Evolutionary conservation across 371 early-diverging fungal species (phyloP), one percentile per base, ranked within the genome.

Genomic region (Apophysomyces ossiformis): DNA sequence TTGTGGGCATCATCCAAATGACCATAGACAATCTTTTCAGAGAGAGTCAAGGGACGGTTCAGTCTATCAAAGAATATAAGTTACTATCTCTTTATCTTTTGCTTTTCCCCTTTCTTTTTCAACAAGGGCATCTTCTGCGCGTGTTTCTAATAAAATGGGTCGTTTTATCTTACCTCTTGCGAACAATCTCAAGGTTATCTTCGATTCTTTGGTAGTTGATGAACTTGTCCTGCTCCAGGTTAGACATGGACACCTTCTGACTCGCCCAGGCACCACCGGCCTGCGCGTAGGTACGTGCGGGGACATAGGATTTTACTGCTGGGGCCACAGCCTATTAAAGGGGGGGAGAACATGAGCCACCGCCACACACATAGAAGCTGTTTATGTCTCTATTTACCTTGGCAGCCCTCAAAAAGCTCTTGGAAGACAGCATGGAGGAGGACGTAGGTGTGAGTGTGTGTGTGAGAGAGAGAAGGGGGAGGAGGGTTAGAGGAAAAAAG

Each of bases 1-100:
- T 85, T 84, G 37, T 85, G 77, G 64, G 97, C 88, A 73, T 98
- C 90, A 78, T 95, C 95, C 81, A 96, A 88, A 78, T 98, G 98
- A 63, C 95, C 93, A 76, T 96, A 97, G 38, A 97, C 90, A 67
- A 96, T 88, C 90, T 97, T 97, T 81, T 97, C 96, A 13, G 98
- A 93, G 32, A 96, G 85, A 47, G 97, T 95, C 78, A 97, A 83
- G 57, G 92, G 92, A 61, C 89, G 89, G 72, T 85, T 83, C 69
- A 92, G 71, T 72, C 89, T 90, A 79, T 18, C 36, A 50, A 21
- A 21, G 9, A 26, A 50, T 41, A 13, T 41, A 11, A 5, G 41
- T 41, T 5, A 41, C 5, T 41, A 4, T 13, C 38, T 65, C 32
- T 26, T 26, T 26, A 3, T 26, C 54, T 60, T 47, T 58, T 8